Percentiles rank a stretch among this genome's conserved stretches.
These are phyloP conservation scores for Fusarium fujikuroi DNA, from an alignment of 2,329 filamentous ascomycete species.

Conservation along the genomic window DNA sequence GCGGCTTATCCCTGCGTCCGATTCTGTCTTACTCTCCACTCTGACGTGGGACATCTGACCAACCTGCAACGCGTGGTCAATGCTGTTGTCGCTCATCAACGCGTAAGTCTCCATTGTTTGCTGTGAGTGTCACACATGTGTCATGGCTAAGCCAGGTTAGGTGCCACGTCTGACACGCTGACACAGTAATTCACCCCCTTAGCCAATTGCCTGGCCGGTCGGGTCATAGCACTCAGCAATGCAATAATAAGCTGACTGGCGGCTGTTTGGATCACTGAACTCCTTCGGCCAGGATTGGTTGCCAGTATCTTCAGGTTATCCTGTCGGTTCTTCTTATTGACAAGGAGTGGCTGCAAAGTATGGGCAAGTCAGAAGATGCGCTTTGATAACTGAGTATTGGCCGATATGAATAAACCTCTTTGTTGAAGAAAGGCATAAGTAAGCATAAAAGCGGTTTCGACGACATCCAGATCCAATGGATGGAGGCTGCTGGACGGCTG, in stretches of 20 bases:
- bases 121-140: background rate
- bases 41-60: background rate
- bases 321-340: background rate
- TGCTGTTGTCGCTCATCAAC: background rate
- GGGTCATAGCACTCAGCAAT: background rate
- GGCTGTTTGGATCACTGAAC: background rate
- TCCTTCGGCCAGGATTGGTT: no score
- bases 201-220: background rate
- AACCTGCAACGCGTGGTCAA: background rate
- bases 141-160: background rate
- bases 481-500: background rate
- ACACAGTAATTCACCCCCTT: background rate
- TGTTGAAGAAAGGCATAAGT: no score
- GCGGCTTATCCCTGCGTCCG: background rate
- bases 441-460: no score
- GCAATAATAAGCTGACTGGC: constrained; percentile 15
- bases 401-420: background rate
- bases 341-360: background rate
- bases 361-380: background rate
- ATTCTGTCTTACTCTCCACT: background rate
- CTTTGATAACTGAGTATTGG: background rate
- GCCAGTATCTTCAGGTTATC: no score
- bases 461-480: background rate
- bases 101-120: background rate
- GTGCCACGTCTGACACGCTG: background rate